Conservation (phyloP, 2,329 filamentous ascomycete genomes). For the Pseudohalonectria lignicola region DNA sequence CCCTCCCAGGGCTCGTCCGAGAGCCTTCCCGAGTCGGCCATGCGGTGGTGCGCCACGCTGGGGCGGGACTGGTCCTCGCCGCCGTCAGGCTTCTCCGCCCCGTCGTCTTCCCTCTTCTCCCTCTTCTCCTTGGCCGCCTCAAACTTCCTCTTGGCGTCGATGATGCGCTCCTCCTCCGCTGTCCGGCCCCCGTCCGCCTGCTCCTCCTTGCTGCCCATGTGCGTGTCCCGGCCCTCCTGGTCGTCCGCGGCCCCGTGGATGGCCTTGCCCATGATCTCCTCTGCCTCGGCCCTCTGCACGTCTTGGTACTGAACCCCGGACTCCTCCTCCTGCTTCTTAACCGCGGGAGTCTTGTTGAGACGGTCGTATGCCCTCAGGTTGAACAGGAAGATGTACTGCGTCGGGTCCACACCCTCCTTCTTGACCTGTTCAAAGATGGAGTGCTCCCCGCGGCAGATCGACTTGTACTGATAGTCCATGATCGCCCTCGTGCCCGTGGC, state of each 20-base stretch:
- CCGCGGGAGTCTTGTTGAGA: slow-evolving; percentile 66
- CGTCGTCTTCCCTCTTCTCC: slow-evolving; percentile 13
- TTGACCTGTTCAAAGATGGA: slow-evolving; percentile 77
- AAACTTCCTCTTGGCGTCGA: slow-evolving; percentile 39
- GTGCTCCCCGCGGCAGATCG: slow-evolving; percentile 81
- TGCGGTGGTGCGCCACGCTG: slow-evolving; percentile 67
- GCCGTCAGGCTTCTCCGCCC: too few relatives aligned
- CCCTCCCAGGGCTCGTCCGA: slow-evolving; percentile 69
- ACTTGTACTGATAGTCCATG: slow-evolving; percentile 98
- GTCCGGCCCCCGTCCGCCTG: slow-evolving; percentile 19
- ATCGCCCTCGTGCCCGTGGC: slow-evolving; percentile 84
- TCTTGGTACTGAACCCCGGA: slow-evolving; percentile 75
- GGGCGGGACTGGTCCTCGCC: slow-evolving; percentile 24
- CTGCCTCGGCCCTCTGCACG: slow-evolving; percentile 76
- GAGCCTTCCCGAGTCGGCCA: slow-evolving; percentile 54
- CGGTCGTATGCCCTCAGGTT: slow-evolving; percentile 90
- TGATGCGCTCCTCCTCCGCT: slow-evolving; percentile 22
- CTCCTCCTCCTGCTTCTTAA: slow-evolving; percentile 66
- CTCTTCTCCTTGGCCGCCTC: slow-evolving; percentile 32
- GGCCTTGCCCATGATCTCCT: slow-evolving; percentile 72
- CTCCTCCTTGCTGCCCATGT: slow-evolving; percentile 31
- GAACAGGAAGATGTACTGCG: slow-evolving; percentile 80
- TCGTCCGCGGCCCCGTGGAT: slow-evolving; percentile 48
- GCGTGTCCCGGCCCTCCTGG: slow-evolving; percentile 32
- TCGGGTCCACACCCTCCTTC: slow-evolving; percentile 63